phyloP scores from a whole-genome alignment of 2,329 filamentous ascomycete genomes.

The Aureobasidium sp. region DNA sequence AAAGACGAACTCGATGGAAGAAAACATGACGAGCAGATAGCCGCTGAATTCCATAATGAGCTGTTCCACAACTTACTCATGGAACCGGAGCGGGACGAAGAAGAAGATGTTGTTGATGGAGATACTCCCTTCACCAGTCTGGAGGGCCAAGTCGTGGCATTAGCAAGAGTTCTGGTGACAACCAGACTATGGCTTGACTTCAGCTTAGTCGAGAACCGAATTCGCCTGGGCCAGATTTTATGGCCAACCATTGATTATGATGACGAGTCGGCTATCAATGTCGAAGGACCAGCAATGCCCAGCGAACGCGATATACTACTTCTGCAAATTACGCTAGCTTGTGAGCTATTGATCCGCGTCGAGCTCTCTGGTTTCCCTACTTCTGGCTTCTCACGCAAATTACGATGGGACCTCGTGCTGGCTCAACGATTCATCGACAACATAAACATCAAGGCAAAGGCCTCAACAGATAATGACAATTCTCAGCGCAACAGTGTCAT shows the following conservation, averaged over 20 bases:
- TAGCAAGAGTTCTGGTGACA: conserved; percentile 37
- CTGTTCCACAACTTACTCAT: conserved; percentile 25
- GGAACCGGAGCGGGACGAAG: conserved; percentile 2
- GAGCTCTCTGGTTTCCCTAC: conserved; percentile 27
- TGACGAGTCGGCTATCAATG: conserved; percentile 26
- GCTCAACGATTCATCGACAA: conserved; percentile 48
- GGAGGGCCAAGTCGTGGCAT: conserved; percentile 40
- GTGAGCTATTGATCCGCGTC: conserved; percentile 48
- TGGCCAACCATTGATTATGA: conserved; percentile 32
- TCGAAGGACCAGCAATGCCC: conserved; percentile 24
- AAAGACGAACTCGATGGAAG: neutral
- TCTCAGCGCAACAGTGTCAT: conserved; percentile 23
- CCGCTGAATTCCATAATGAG: conserved; percentile 25
- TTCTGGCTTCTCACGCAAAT: conserved; percentile 41
- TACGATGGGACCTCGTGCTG: conserved; percentile 51
- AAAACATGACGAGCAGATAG: conserved; percentile 17
- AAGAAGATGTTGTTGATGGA: neutral
- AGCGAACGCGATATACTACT: conserved; percentile 48
- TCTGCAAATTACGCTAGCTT: conserved; percentile 48
- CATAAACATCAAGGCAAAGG: conserved; percentile 35
- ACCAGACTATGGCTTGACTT: conserved; percentile 43
- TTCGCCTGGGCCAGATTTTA: conserved; percentile 40
- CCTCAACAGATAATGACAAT: conserved; percentile 14
- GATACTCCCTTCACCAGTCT: conserved; percentile 23
- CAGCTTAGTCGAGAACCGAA: conserved; percentile 40